Conservation (phyloP, 2,329 filamentous ascomycete genomes). For the Fusarium humuli region DNA sequence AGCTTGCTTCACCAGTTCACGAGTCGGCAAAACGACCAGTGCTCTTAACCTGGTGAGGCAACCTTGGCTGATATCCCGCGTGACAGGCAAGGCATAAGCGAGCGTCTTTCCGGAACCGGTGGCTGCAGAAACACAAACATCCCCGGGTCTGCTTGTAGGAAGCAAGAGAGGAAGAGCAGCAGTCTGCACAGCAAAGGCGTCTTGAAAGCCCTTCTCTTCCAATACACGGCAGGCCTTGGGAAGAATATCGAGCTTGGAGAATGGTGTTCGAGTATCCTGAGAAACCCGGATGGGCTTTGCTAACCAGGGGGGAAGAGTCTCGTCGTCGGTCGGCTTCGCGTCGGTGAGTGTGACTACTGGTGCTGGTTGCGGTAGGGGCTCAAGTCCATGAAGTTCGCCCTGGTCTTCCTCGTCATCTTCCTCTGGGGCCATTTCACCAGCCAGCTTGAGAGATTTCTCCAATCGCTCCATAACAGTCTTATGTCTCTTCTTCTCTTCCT, state of each 20-base stretch:
- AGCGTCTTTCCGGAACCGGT: constrained; percentile 97
- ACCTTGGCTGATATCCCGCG: constrained; percentile 77
- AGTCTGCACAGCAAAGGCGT: constrained; percentile 59
- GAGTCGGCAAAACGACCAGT: constrained; percentile 88
- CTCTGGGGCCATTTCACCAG: constrained; percentile 55
- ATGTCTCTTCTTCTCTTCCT: constrained; percentile 52
- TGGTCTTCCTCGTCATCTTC: constrained; percentile 51
- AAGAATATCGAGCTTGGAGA: constrained; percentile 72
- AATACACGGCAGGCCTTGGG: constrained; percentile 71
- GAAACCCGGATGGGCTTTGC: constrained; percentile 78
- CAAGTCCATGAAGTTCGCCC: constrained; percentile 74
- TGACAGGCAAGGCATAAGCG: constrained; percentile 87
- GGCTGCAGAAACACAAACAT: constrained; percentile 89
- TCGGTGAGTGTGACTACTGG: constrained; percentile 65
- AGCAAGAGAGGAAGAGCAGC: constrained; percentile 81
- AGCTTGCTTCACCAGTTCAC: constrained; percentile 90
- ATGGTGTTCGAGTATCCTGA: constrained; percentile 68
- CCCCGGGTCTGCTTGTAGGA: constrained; percentile 73
- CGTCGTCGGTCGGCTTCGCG: constrained; percentile 78
- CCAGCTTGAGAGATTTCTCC: constrained; percentile 64
- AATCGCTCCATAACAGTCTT: constrained; percentile 67
- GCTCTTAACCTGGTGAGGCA: constrained; percentile 76
- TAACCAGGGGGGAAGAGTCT: constrained; percentile 85
- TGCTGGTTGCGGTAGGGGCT: constrained; percentile 83
- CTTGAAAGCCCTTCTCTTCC: constrained; percentile 64